Evolutionary conservation across 306 rosid species (phyloP).

Genomic region (Vigna angularis): DNA sequence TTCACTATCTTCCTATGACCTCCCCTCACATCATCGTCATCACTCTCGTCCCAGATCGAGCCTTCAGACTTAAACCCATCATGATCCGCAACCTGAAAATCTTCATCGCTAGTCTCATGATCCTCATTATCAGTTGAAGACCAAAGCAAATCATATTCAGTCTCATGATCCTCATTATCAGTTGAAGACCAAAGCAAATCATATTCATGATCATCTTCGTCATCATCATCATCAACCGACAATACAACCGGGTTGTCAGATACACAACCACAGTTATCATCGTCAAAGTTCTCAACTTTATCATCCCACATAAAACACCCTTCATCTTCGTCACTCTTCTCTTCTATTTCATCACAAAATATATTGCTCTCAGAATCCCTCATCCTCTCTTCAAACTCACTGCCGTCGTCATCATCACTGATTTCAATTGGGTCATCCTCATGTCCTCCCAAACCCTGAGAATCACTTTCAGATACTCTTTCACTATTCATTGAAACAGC

Average conservation of each 20-base stretch:
- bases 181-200: not conserved
- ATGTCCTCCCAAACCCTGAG: not conserved
- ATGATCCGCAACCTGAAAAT: not conserved
- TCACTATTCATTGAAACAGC: not conserved
- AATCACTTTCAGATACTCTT: not conserved
- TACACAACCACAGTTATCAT: not conserved
- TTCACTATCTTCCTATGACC: not conserved
- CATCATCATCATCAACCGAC: not conserved
- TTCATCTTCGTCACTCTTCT: not conserved
- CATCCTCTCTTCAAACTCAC: not conserved
- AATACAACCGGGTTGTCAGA: not conserved
- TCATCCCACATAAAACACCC: not conserved
- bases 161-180: slow-evolving; percentile 6
- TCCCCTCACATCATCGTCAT: not conserved
- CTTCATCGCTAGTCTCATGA: slow-evolving; percentile 30
- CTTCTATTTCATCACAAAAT: not conserved
- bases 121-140: not conserved
- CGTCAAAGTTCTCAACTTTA: slow-evolving; percentile 10
- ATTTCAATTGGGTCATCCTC: not conserved
- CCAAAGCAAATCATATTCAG: not conserved
- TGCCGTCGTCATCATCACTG: not conserved
- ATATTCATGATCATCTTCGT: not conserved
- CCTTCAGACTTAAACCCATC: not conserved
- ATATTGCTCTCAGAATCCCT: not conserved
- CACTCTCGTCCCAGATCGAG: not conserved